Conservation (phyloP, 768 basidiomycete species). For the Tylopilus vinaceipallidus region DNA sequence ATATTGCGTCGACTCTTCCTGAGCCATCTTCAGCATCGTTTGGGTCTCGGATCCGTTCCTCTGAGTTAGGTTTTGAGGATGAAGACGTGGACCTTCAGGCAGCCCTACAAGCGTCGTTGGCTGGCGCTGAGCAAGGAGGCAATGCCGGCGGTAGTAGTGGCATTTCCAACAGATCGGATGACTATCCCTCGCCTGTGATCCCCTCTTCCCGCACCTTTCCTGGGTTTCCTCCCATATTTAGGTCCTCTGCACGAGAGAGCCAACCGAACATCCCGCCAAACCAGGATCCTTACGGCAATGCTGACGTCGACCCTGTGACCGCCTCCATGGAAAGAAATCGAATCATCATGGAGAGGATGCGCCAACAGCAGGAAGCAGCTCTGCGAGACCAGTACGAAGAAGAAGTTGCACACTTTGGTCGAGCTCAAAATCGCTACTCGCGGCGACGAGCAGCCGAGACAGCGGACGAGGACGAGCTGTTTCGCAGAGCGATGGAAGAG, state of each 20-base stretch:
- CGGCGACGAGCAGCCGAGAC: slow-evolving; percentile 2
- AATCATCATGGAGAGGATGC: slow-evolving; percentile 60
- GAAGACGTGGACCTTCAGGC: slow-evolving; percentile 89
- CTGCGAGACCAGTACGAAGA: slow-evolving; percentile 56
- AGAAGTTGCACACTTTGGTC: slow-evolving; percentile 32
- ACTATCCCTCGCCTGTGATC: slow-evolving; percentile 23
- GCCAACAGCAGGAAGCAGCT: slow-evolving; percentile 63
- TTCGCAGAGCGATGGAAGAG: slow-evolving; percentile 41
- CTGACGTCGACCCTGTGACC: slow-evolving; percentile 51
- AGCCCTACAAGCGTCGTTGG: slow-evolving; percentile 80
- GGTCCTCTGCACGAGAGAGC: slow-evolving; percentile 7
- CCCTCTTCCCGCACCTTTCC: slow-evolving; percentile 29
- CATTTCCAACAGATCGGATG: slow-evolving; percentile 10
- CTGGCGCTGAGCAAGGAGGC: slow-evolving; percentile 19
- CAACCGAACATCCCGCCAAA: slow-evolving; percentile 26
- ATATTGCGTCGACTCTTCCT: slow-evolving; percentile 61
- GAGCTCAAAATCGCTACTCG: slow-evolving; percentile 7
- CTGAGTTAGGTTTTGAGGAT: slow-evolving; percentile 54
- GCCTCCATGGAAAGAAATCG: slow-evolving; percentile 68
- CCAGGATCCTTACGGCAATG: slow-evolving; percentile 30
- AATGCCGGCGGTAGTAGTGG: slow-evolving; percentile 3
- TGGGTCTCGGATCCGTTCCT: slow-evolving; percentile 6
- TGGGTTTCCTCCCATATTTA: slow-evolving; percentile 16
- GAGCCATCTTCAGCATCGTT: slow-evolving; percentile 42
- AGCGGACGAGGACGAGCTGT: slow-evolving; percentile 57